Percentiles rank a stretch among this genome's conserved stretches.
Conservation (phyloP, 139 green algal genomes). For the Chlorella sp. region DNA sequence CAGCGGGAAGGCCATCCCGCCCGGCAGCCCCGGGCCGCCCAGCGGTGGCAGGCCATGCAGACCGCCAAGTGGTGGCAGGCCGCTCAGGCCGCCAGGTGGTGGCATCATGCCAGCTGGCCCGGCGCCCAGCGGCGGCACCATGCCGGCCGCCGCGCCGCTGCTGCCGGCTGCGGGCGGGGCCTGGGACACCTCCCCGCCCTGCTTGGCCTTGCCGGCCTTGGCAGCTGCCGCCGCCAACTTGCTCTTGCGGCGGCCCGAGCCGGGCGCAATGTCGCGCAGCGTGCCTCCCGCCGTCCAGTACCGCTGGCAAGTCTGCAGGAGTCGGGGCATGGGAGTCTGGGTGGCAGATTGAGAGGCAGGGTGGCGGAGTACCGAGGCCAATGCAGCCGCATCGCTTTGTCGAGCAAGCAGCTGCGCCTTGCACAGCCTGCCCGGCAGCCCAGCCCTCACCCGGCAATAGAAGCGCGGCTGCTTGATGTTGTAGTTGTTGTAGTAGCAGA, state of each 20-base stretch:
- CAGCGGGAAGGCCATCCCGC: not conserved
- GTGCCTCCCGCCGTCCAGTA: conserved; percentile 96
- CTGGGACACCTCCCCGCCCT: not conserved
- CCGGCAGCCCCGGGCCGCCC: not conserved
- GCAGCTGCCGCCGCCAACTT: conserved; percentile 44
- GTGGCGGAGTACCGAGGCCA: not conserved
- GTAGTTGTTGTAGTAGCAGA: conserved; percentile 99
- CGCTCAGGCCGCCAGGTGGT: not conserved
- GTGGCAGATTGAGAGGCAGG: not conserved
- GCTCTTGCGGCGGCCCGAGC: conserved; percentile 85
- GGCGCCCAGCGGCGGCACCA: not conserved
- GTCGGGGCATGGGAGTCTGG: not conserved
- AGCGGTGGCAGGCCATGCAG: not conserved
- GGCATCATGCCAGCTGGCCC: not conserved
- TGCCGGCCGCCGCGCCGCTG: not conserved
- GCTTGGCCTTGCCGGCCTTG: not conserved
- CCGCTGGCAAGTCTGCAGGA: conserved; percentile 76
- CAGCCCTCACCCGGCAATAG: conserved; percentile 79
- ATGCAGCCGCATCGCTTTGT: not conserved
- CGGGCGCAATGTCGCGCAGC: conserved; percentile 88
- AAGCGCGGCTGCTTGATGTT: conserved; percentile 94
- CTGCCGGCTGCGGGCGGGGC: not conserved
- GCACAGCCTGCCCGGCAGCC: not conserved
- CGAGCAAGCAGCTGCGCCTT: too few relatives aligned
- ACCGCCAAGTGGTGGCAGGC: not conserved